Conservation (phyloP, 2,329 filamentous ascomycete genomes). For the Apiospora hydei region DNA sequence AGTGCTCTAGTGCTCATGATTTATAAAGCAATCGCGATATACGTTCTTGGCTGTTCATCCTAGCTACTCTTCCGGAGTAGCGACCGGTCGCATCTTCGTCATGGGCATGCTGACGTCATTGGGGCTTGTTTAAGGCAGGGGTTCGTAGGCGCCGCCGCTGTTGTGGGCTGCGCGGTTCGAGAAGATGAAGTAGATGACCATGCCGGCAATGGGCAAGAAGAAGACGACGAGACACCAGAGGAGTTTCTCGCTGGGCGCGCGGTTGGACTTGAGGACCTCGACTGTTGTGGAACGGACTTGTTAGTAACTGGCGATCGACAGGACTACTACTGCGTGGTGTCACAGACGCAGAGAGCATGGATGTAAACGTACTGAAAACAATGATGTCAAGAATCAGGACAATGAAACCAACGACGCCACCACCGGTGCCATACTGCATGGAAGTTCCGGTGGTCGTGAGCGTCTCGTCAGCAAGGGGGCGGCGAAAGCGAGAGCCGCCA, state of each 20-base stretch:
- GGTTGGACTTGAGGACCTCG: constrained; percentile 70
- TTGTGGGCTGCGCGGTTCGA: constrained; percentile 66
- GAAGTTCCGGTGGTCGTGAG: constrained; percentile 49
- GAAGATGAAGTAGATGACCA: constrained; percentile 70
- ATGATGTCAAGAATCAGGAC: constrained; percentile 68
- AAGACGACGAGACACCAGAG: constrained; percentile 70
- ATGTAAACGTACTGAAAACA: constrained; percentile 62
- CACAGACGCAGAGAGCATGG: background rate
- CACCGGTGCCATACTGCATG: constrained; percentile 67
- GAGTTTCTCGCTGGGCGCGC: constrained; percentile 63
- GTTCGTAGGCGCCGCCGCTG: constrained; percentile 61
- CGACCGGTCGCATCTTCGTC: background rate
- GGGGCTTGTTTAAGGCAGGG: constrained; percentile 43
- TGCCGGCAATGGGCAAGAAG: constrained; percentile 68
- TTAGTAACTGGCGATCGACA: constrained; percentile 28
- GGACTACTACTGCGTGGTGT: background rate
- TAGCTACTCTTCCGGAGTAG: background rate
- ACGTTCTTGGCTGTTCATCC: background rate
- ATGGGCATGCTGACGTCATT: background rate
- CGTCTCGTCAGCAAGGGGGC: constrained; percentile 50
- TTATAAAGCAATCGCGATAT: background rate
- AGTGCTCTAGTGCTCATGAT: background rate
- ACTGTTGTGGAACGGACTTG: constrained; percentile 49
- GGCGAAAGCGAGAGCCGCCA: constrained; percentile 57
- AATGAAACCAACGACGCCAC: constrained; percentile 67